Base-by-base conservation (phyloP, 2,329 filamentous ascomycete genomes). In the Pseudogymnoascus sp. region DNA sequence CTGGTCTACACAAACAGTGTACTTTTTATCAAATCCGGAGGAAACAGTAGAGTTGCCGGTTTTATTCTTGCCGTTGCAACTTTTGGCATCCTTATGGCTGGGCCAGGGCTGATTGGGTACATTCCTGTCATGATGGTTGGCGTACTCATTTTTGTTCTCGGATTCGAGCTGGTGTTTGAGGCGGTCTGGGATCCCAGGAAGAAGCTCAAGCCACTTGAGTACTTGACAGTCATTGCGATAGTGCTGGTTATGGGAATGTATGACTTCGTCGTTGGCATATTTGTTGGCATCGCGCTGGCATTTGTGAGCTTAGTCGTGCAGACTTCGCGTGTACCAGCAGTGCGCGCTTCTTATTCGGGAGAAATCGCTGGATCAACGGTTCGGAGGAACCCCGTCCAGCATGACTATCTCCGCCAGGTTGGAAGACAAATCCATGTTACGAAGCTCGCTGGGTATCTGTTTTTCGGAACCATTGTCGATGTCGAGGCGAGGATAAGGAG, bases 121-220 rank as follows among this genome's bases (percentile, higher is more conserved):
- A 97, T 99, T 61, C 94, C 94, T 0, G 88, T 97, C 64, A 96
- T 96, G 86, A 92, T 99, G 74, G 94, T 99, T 3, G 94, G 92
- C 10, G 92, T 91, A 7, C 79, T 99, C 60, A 99, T 99, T 66
- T 99, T 96, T 72, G 84, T 96, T 64, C 84, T 99, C 11, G 94
- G 94, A 1, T 94, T 99, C 69, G 93, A 97, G 71, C 80, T 99
- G 33, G 81, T 97, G 63, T 78, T 90, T 62, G 94, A 99, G 73
- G 94, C 94, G 1, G 77, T 99, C 4, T 90, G 92, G 78, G 84
- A 90, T 62, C 95, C 94, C 0, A 89, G 90, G 72, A 92, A 92
- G 65, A 96, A 94, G 74, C 79, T 97, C 37, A 90, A 95, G 72
- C 77, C 82, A 60, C 84, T 93, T 10, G 94, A 99, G 71, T 99